These are phyloP conservation scores for Juglanconis oblonga DNA, from an alignment of 2,329 filamentous ascomycete genomes.

Conservation along the genomic window DNA sequence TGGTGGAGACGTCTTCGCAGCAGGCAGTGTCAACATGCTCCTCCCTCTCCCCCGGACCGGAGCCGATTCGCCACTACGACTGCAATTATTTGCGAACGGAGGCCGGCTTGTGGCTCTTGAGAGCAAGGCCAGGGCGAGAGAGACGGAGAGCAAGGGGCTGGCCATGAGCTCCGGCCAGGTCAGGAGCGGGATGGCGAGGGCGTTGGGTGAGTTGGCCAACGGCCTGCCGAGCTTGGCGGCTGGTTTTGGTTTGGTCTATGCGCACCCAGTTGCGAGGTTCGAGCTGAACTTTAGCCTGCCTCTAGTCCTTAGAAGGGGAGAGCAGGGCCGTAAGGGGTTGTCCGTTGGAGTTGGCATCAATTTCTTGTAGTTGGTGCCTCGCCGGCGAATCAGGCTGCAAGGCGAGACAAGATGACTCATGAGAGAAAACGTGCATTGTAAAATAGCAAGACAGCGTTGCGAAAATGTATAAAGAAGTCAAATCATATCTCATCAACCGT, in stretches of 20 bases:
- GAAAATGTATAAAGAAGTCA: background rate
- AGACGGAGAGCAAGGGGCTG: slow-evolving; percentile 35
- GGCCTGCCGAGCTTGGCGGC: slow-evolving; percentile 82
- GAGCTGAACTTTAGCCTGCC: slow-evolving; percentile 95
- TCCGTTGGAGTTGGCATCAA: slow-evolving; percentile 96
- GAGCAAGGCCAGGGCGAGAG: slow-evolving; percentile 36
- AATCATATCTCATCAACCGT: background rate
- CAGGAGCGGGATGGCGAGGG: slow-evolving; percentile 51
- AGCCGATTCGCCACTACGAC: slow-evolving; percentile 76
- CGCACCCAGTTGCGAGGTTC: slow-evolving; percentile 87
- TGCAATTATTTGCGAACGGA: slow-evolving; percentile 90
- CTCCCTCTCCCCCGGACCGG: slow-evolving; percentile 81
- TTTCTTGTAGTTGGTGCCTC: slow-evolving; percentile 65
- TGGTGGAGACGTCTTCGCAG: slow-evolving; percentile 88
- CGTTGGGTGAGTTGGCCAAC: slow-evolving; percentile 67
- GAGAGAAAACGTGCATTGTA: background rate
- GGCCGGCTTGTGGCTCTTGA: slow-evolving; percentile 78
- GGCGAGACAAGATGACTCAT: background rate
- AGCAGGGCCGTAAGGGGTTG: slow-evolving; percentile 85
- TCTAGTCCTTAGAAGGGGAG: slow-evolving; percentile 74
- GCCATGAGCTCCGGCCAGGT: slow-evolving; percentile 49
- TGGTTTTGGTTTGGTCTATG: slow-evolving; percentile 89
- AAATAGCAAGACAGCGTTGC: background rate
- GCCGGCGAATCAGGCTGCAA: background rate
- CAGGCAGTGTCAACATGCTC: slow-evolving; percentile 81